Evolutionary conservation across 2,329 filamentous ascomycete species (phyloP).

Genomic region (Domatiomyces globalis): DNA sequence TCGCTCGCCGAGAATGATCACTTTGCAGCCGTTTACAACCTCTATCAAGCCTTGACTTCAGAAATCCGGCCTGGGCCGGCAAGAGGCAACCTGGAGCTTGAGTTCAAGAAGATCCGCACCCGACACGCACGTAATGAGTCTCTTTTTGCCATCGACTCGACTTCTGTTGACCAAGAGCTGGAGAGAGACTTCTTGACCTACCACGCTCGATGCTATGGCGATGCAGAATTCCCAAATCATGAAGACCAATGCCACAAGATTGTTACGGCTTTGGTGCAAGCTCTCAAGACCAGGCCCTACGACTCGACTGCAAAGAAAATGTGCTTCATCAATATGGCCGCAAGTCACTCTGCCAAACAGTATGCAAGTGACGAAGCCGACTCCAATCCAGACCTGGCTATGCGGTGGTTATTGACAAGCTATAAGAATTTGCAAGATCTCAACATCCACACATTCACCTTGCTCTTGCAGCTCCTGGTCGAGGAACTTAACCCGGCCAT

Average conservation of each 20-base stretch:
- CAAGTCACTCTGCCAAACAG: constrained; percentile 54
- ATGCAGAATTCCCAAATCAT: constrained; percentile 47
- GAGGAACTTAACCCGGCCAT: constrained; percentile 4
- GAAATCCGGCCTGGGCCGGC: constrained; percentile 62
- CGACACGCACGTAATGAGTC: constrained; percentile 43
- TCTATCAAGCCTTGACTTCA: constrained; percentile 69
- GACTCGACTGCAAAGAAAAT: constrained; percentile 60
- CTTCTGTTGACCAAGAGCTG: constrained; percentile 23
- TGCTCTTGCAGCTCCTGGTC: constrained; percentile 8
- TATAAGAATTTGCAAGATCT: constrained; percentile 58
- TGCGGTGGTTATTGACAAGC: constrained; percentile 11
- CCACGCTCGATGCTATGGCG: constrained; percentile 3
- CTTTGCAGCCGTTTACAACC: constrained; percentile 73
- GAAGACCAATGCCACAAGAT: constrained; percentile 77
- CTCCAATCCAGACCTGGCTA: neutral
- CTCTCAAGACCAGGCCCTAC: constrained; percentile 54
- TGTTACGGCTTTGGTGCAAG: constrained; percentile 58
- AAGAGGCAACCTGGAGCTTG: constrained; percentile 59
- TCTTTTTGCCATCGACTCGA: constrained; percentile 24
- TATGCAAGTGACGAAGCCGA: neutral
- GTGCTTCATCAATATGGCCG: constrained; percentile 71
- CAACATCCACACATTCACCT: constrained; percentile 36
- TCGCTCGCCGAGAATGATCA: constrained; percentile 62
- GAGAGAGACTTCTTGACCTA: constrained; percentile 21
- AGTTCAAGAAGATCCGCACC: constrained; percentile 54